Evolutionary conservation across 2,329 filamentous ascomycete genomes (phyloP), one percentile per base, ranked within the genome.

Genomic region (Zymoseptoria brevis): DNA sequence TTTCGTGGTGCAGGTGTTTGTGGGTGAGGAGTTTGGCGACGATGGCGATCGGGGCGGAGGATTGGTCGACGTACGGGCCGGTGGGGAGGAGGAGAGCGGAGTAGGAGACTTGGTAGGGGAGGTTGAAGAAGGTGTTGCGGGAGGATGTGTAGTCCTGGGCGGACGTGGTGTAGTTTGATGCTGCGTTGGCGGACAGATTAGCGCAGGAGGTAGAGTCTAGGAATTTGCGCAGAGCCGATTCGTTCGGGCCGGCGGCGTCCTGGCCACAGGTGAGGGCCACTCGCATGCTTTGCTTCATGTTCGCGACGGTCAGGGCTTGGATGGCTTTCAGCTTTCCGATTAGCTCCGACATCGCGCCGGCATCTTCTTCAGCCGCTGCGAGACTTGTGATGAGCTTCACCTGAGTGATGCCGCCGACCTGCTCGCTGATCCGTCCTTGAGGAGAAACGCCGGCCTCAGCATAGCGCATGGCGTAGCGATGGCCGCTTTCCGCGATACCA

Each of bases 101-200:
- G 72, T 97, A 97, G 72, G 96, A 96, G 35, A 99, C 94, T 75
- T 99, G 94, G 75, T 96, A 99, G 0, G 94, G 94, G 19, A 99
- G 81, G 22, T 93, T 88, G 75, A 96, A 97, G 76, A 97, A 95
- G 0, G 90, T 87, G 73, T 91, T 94, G 64, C 73, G 70, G 56
- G 67, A 54, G 57, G 69, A 41, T 48, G 19, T 54, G 57, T 35
- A 56, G 57, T 58, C 57, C 59, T 21, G 64, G 53, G 55, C 67
- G 16, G 57, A 69, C 48, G 26, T 68, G 19, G 66, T 73, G 56
- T 69, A 69, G 55, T 64, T 70, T 50, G 35, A 41, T 13, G 50
- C 53, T 50, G 53, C 16, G 58, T 55, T 30, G 2, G 52, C 45
- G 19, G 57, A 30, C 2, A 60, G 55, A 22, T 67, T 61, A 61